These are phyloP conservation scores for Podospora sp. DNA, from an alignment of 495 filamentous ascomycete species.

Conservation along the genomic window DNA sequence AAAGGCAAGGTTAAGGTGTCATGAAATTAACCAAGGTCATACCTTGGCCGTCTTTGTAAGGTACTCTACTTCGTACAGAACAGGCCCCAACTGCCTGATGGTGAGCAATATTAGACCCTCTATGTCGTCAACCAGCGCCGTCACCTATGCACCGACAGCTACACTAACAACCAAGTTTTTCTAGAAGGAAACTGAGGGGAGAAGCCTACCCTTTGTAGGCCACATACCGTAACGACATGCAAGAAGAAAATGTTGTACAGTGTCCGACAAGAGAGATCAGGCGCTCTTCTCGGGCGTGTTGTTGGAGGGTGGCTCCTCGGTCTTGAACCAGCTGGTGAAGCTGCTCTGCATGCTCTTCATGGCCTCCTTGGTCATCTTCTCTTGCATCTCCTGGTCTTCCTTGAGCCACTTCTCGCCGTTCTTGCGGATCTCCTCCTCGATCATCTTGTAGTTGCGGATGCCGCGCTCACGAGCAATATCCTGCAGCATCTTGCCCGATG, in stretches of 20 bases:
- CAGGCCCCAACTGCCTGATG: neutral
- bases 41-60: neutral
- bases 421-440: slow-evolving; percentile 85
- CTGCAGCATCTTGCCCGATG: slow-evolving; percentile 91
- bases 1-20: too few species aligned
- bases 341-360: slow-evolving; percentile 76
- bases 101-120: neutral
- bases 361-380: slow-evolving; percentile 72
- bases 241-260: slow-evolving; percentile 18
- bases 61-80: neutral
- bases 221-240: neutral
- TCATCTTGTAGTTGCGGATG: slow-evolving; percentile 81
- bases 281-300: slow-evolving; percentile 21
- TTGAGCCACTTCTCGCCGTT: slow-evolving; percentile 93
- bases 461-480: slow-evolving; percentile 91
- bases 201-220: neutral
- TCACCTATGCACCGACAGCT: neutral
- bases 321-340: slow-evolving; percentile 52
- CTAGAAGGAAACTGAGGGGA: neutral
- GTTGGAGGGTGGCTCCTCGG: slow-evolving; percentile 14
- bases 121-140: slow-evolving; percentile 7
- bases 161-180: neutral
- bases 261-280: neutral
- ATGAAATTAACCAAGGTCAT: neutral
- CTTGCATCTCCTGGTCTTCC: slow-evolving; percentile 74